phyloP scores from a whole-genome alignment of 2,329 filamentous ascomycete genomes.

The Talaromyces sp. region DNA sequence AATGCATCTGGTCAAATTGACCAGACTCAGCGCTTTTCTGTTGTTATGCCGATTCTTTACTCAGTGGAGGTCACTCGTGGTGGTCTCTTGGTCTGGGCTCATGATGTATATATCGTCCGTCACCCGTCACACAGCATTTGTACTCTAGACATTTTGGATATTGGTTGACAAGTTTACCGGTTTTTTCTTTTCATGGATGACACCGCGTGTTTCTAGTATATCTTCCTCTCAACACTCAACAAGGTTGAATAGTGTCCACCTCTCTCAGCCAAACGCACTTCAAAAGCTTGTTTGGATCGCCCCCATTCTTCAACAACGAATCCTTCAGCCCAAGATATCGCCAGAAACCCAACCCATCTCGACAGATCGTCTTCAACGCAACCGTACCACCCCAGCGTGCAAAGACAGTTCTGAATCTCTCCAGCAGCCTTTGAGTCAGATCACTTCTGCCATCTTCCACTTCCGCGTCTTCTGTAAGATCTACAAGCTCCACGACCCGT shows the following conservation, averaged over 20 bases:
- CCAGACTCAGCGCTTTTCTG: conserved; percentile 1
- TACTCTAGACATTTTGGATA: conserved; percentile 15
- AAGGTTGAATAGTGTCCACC: neutral
- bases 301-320: neutral
- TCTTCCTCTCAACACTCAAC: neutral
- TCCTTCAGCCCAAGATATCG: neutral
- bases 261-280: neutral
- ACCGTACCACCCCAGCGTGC: neutral
- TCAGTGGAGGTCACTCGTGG: neutral
- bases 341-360: neutral
- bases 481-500: neutral
- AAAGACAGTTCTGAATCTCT: neutral
- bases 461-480: neutral
- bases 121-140: conserved; percentile 13
- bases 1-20: neutral
- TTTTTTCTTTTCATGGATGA: neutral
- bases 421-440: neutral
- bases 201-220: neutral
- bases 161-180: neutral
- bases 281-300: neutral
- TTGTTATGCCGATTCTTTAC: neutral
- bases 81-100: neutral
- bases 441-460: neutral
- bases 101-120: conserved; percentile 20
- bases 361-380: neutral